A percentile compares a stretch with the other conserved stretches of the same genome.
phyloP scores from a whole-genome alignment of 768 basidiomycete species.

The Cystofilobasidium ferigula region DNA sequence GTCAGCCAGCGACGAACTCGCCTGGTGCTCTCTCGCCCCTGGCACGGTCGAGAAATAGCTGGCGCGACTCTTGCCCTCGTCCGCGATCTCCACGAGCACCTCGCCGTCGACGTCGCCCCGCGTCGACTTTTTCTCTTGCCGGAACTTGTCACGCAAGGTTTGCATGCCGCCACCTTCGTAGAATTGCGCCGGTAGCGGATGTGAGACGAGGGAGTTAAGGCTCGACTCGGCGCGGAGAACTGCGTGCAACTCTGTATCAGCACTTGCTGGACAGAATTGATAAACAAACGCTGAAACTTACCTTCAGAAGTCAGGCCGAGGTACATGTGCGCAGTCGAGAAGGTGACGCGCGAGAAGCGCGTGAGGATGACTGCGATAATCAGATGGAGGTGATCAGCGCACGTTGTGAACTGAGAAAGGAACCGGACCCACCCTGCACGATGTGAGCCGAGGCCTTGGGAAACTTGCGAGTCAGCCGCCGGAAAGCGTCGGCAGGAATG shows the following conservation, averaged over 20 bases:
- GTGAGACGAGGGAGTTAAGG: slow-evolving; percentile 92
- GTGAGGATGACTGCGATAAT: slow-evolving; percentile 69
- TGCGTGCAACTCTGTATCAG: too few species aligned
- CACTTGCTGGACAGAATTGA: neutral
- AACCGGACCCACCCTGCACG: slow-evolving; percentile 58
- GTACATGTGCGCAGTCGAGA: slow-evolving; percentile 93
- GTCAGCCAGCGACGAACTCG: slow-evolving; percentile 4
- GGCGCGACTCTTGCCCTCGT: slow-evolving; percentile 20
- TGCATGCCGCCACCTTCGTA: slow-evolving; percentile 86
- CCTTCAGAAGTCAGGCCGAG: slow-evolving; percentile 80
- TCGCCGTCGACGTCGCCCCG: slow-evolving; percentile 13
- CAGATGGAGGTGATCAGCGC: neutral
- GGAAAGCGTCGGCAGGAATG: slow-evolving; percentile 94
- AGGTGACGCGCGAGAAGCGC: slow-evolving; percentile 90
- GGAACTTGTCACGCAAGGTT: slow-evolving; percentile 80
- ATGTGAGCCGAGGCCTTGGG: slow-evolving; percentile 96
- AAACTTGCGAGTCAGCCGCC: slow-evolving; percentile 83
- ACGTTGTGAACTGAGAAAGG: neutral
- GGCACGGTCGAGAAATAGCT: slow-evolving; percentile 36
- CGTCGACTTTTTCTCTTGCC: slow-evolving; percentile 34
- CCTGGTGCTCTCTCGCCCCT: slow-evolving; percentile 23
- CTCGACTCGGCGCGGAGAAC: slow-evolving; percentile 92
- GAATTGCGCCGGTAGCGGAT: slow-evolving; percentile 81
- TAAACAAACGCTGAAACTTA: neutral
- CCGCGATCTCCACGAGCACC: slow-evolving; percentile 16